Base-by-base conservation (phyloP, 2,329 filamentous ascomycete genomes). In the Sporothrix mexicana region DNA sequence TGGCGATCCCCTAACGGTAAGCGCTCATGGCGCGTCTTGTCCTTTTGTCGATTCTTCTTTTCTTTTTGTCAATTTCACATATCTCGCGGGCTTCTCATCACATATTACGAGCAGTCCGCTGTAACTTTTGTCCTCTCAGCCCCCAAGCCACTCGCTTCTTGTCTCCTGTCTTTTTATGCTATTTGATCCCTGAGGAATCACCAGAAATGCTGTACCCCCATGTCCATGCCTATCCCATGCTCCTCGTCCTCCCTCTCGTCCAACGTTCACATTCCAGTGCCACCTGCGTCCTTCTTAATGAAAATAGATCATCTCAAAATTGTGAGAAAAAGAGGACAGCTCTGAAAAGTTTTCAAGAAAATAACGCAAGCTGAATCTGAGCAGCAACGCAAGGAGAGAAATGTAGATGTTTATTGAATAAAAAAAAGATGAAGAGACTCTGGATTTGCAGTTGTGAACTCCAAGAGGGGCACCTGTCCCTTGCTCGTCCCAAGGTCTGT, bases 401-500 rank as follows among this genome's bases (percentile, higher is more conserved):
- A 57, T 17, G 51, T 15, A 55, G 12, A 55, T 20, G 6, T 15
- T 45, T 66, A 69, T 55, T 25, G 30, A 57, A 13, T 41, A 2
- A 5, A 53, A 20, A 3, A 45, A 57, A 30, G 7, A 41, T 45
- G 1, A n/a, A 12, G 6, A 17, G n/a, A 62, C 9, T 62, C 9
- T 13, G 57, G 20, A 10, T n/a, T 62, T 25, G 25, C 9, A 20
- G 30, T 20, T 9, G 4, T 41, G 12, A 47, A 47, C 51, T 55
- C 6, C n/a, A 47, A n/a, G 41, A 64, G 61, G 61, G 36, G 61
- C 13, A 41, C 15, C n/a, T 36, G 2, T 23, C 64, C 64, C 64
- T 23, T 64, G 61, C 61, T 64, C 61, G 61, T 64, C 41, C 61
- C 61, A 45, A 64, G 20, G 62, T 67, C 64, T 36, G 49, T 55